phyloP scores from a whole-genome alignment of 2,329 filamentous ascomycete species.

The Monosporascus ibericus region DNA sequence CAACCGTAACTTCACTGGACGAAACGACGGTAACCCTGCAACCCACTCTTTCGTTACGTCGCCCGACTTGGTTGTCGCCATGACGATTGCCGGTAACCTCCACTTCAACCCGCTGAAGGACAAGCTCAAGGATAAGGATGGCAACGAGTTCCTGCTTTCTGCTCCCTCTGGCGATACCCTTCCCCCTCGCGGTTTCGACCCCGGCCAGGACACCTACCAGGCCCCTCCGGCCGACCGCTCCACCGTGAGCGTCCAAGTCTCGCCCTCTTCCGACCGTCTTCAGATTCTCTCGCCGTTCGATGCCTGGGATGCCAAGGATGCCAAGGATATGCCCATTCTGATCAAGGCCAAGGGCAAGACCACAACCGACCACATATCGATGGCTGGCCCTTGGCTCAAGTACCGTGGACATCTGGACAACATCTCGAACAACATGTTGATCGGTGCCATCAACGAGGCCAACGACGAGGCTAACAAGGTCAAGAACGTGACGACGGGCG shows the following conservation, averaged over 20 bases:
- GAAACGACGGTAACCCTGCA: slow-evolving; percentile 92
- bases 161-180: slow-evolving; percentile 76
- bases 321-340: slow-evolving; percentile 74
- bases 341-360: slow-evolving; percentile 98
- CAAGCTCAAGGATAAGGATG: slow-evolving; percentile 87
- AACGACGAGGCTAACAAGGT: slow-evolving; percentile 98
- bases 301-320: slow-evolving; percentile 90
- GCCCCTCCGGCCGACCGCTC: slow-evolving; percentile 77
- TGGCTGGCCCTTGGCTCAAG: slow-evolving; percentile 96
- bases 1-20: slow-evolving; percentile 99
- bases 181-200: slow-evolving; percentile 77
- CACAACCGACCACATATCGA: slow-evolving; percentile 94
- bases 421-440: slow-evolving; percentile 99
- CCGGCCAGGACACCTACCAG: slow-evolving; percentile 91
- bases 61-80: slow-evolving; percentile 80
- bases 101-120: slow-evolving; percentile 96
- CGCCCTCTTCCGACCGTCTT: slow-evolving; percentile 86
- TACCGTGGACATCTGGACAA: slow-evolving; percentile 99
- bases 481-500: slow-evolving; percentile 79
- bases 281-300: slow-evolving; percentile 84
- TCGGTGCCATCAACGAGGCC: slow-evolving; percentile 91
- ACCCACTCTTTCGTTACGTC: slow-evolving; percentile 92
- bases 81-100: slow-evolving; percentile 76
- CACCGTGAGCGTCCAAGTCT: slow-evolving; percentile 71
- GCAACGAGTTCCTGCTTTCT: slow-evolving; percentile 89